Evolutionary conservation across 2,329 filamentous ascomycete genomes (phyloP), one percentile per base, ranked within the genome.

Genomic region (Zalaria obscura): DNA sequence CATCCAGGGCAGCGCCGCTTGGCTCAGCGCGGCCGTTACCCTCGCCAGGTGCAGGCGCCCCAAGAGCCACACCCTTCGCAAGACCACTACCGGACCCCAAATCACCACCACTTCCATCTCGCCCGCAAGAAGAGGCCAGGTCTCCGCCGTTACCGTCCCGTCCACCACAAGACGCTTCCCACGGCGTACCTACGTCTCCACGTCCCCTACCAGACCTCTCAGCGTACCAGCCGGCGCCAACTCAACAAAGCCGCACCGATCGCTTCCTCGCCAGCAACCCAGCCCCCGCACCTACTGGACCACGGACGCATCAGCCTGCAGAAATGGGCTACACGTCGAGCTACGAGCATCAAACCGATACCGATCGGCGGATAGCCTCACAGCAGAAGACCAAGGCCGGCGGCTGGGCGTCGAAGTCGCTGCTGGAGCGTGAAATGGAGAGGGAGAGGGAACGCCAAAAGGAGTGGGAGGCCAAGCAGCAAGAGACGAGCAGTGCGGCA

Each of bases 351-450:
- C 58, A 38, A 51, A 55, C 63, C 9, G 76, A 82, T 52, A 75
- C 80, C 54, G 69, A 73, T 25, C 70, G 75, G 3, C 75, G 78
- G 8, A 60, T 63, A 1, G 69, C 73, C 40, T 67, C 72, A 7
- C 77, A 81, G 53, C 60, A 64, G 38, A 70, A 73, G 55, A 80
- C 76, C 18, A 77, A 76, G 56, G 73, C 76, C 1, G 72, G 66
- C 27, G 76, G 74, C 0, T 76, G 72, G 72, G 76, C 76, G 1
- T 71, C 71, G 48, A 83, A 80, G 63, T 82, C 78, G 0, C 68
- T 87, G 6, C 70, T 87, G 1, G 83, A 87, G 61, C 75, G 80
- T 27, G 83, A 88, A 60, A 86, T 87, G 80, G 82, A 88, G 58
- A 68, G 80, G 56, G 83, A 88, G 60, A 70, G 83, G 5, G 75